Evolutionary conservation across 1,139 yeast species (phyloP).

Genomic region (Sugiyamaella castrensis): DNA sequence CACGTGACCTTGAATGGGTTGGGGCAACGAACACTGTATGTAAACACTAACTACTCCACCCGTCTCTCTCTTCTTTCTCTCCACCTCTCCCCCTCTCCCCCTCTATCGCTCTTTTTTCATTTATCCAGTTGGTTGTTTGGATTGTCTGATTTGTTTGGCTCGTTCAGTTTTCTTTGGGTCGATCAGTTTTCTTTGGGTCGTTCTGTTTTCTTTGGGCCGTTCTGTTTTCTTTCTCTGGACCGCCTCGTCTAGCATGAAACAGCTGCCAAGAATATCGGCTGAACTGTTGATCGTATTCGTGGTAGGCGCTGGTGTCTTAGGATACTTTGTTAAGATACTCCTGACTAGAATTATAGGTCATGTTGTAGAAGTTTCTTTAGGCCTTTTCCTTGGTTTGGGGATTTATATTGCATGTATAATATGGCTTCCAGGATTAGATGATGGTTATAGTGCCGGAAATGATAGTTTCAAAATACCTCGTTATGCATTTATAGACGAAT

Average conservation of each 20-base stretch:
- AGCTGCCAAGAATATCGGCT: constrained; percentile 14
- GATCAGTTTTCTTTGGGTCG: no score
- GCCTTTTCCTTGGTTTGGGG: constrained; percentile 23
- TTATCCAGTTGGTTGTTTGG: no score
- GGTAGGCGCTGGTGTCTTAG: constrained; percentile 20
- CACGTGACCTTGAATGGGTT: no score
- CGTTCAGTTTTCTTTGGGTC: no score
- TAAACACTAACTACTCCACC: no score
- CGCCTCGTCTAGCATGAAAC: not conserved
- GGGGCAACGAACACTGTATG: no score
- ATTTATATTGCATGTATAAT: constrained; percentile 18
- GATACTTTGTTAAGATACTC: constrained; percentile 23
- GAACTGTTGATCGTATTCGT: constrained; percentile 24
- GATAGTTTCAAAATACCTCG: constrained; percentile 10
- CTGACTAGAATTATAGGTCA: constrained; percentile 23
- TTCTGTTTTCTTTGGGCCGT: no score
- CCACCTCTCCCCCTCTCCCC: no score
- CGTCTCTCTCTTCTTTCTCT: no score
- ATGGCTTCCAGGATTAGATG: constrained; percentile 20
- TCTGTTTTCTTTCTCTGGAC: no score
- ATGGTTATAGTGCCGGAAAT: not conserved
- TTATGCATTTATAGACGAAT: constrained; percentile 23
- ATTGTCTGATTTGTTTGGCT: no score
- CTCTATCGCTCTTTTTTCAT: no score
- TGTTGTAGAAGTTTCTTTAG: constrained; percentile 24